Evolutionary conservation across 805 yeast species (phyloP), one percentile per base, ranked within the genome.

Genomic region (Pichia thaimueangensis): DNA sequence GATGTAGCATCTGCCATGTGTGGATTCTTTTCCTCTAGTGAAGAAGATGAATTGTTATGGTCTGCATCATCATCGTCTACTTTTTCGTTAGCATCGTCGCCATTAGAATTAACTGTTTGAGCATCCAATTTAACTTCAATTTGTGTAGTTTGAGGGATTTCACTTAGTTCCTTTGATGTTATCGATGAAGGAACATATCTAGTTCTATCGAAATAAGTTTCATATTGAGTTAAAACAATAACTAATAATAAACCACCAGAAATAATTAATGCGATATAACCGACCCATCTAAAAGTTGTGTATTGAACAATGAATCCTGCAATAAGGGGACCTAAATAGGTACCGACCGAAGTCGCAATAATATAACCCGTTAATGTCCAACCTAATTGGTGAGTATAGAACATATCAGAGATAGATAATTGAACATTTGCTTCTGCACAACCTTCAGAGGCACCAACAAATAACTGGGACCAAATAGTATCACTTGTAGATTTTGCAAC

Each of bases 391-490:
- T 86, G 95, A 49, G 78, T 82, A 62, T 71, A 86, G 57, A 76
- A 86, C 57, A 84, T 73, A 57, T 86, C 95, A 3, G 87, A 74
- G 52, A 73, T 70, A 35, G 78, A 80, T 53, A 76, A 72, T 65
- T 71, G 88, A 47, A 76, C 85, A 45, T 76, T 80, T 22, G 86
- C 83, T 56, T 80, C 86, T 11, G 86, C 84, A 57, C 87, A 79
- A 4, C 86, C 77, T 58, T 85, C 95, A 30, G 82, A 71, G 16
- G 82, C 78, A n/a, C 93, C 93, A 17, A 82, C 86, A 59, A 84
- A 82, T 33, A 83, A 60, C 59, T 83, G 91, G 1, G 86, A 80
- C 86, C 86, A 80, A 34, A 83, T 73, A 0, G 86, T 74, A 56
- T 82, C 91, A 8, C 70, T 47, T 0, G 82, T 73, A 5, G 54